Evolutionary conservation across 495 filamentous ascomycete species (phyloP).

Genomic region (Talaromyces ruber): DNA sequence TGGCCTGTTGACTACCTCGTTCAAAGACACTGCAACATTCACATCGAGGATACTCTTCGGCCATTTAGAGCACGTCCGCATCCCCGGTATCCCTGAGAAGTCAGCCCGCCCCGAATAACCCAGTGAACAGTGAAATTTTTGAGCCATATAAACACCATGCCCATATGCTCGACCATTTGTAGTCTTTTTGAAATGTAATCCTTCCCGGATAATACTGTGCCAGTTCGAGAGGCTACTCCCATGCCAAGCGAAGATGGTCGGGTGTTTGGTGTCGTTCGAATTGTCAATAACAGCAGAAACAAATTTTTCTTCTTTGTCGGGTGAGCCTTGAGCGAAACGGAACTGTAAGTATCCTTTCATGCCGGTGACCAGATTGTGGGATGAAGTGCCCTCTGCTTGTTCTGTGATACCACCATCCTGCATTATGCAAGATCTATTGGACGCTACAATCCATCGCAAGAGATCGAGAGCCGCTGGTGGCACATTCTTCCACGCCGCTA

Average conservation of each 20-base stretch:
- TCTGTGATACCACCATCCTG: conserved; percentile 44
- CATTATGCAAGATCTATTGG: conserved; percentile 80
- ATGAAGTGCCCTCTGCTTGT: background rate
- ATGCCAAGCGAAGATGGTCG: conserved; percentile 79
- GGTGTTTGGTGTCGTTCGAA: conserved; percentile 32
- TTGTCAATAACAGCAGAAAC: conserved; percentile 47
- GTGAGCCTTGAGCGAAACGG: conserved; percentile 78
- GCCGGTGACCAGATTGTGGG: conserved; percentile 44
- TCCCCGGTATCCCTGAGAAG: background rate
- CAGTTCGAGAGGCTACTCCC: conserved; percentile 73
- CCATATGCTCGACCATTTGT: conserved; percentile 64
- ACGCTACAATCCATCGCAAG: conserved; percentile 85
- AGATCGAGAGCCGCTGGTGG: conserved; percentile 59
- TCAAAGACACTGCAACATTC: conserved; percentile 57
- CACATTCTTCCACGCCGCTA: conserved; percentile 58
- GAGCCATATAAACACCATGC: conserved; percentile 74
- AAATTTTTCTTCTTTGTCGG: conserved; percentile 85
- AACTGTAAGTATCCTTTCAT: conserved; percentile 73
- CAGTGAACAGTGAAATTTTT: conserved; percentile 42
- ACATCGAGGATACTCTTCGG: conserved; percentile 54
- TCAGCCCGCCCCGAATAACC: conserved; percentile 34
- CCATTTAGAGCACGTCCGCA: conserved; percentile 37
- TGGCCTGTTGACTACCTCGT: conserved; percentile 79
- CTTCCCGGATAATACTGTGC: conserved; percentile 83
- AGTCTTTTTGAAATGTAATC: conserved; percentile 60